A percentile compares a stretch with the other conserved stretches of the same genome.
Evolutionary conservation across 805 yeast genomes (phyloP).

Genomic region (Wickerhamiella musiphila): DNA sequence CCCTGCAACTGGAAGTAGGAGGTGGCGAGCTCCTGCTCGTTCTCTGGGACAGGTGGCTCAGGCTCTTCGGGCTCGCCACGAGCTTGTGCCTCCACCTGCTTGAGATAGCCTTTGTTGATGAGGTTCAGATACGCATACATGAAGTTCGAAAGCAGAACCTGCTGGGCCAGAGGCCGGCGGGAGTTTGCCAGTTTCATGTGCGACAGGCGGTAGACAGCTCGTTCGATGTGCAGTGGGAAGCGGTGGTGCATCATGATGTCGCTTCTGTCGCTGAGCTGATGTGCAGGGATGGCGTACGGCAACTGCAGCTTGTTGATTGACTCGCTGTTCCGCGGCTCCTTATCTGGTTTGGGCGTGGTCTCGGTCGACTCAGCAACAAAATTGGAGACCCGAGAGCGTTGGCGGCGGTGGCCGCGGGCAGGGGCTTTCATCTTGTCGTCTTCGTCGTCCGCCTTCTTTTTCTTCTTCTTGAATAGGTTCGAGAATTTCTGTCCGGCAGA

Average conservation of each 20-base stretch:
- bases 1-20: constrained; percentile 6
- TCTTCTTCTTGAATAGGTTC: constrained; percentile 15
- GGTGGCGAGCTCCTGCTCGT: constrained; percentile 1
- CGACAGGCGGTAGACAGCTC: constrained; percentile 85
- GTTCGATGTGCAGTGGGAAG: constrained; percentile 85
- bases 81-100: constrained; percentile 17
- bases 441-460: constrained; percentile 4
- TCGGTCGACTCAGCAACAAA: not conserved
- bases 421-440: too few relatives aligned
- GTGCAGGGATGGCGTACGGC: constrained; percentile 23
- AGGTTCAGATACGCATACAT: constrained; percentile 93
- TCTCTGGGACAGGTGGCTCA: constrained; percentile 1
- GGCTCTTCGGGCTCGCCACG: constrained; percentile 3
- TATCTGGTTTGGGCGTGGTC: not conserved
- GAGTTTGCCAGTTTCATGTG: constrained; percentile 92
- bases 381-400: constrained; percentile 1
- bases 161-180: constrained; percentile 76
- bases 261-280: constrained; percentile 21
- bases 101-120: constrained; percentile 58
- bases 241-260: constrained; percentile 30
- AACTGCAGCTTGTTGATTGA: constrained; percentile 13
- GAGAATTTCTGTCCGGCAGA: constrained; percentile 11
- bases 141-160: constrained; percentile 82
- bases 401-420: constrained; percentile 2
- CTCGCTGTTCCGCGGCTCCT: not conserved